Evolutionary conservation across 2,329 filamentous ascomycete species (phyloP).

Genomic region (Sclerotinia borealis): DNA sequence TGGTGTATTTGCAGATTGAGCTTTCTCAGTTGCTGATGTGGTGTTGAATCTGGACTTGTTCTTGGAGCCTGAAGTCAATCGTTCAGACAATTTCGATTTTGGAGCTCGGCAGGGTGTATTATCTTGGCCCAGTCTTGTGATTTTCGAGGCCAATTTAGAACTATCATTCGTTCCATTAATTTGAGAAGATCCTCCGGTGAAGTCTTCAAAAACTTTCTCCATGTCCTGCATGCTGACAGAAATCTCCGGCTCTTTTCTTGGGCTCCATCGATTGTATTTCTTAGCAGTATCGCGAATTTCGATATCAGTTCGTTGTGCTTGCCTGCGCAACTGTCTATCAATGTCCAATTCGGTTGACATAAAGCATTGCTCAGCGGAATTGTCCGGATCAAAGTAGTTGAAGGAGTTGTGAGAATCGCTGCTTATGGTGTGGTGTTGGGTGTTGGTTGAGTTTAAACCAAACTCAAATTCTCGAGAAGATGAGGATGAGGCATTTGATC

Average conservation of each 20-base stretch:
- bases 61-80: background rate
- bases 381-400: slow-evolving; percentile 1
- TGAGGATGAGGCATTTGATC: background rate
- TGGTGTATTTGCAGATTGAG: slow-evolving; percentile 6
- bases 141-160: background rate
- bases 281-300: slow-evolving; percentile 31
- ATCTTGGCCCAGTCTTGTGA: slow-evolving; percentile 29
- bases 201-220: slow-evolving; percentile 42
- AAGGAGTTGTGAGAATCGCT: background rate
- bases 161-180: slow-evolving; percentile 1
- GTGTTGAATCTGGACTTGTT: background rate
- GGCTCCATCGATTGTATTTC: slow-evolving; percentile 30
- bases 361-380: slow-evolving; percentile 1
- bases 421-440: slow-evolving; percentile 5
- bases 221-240: slow-evolving; percentile 39
- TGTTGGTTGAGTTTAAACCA: slow-evolving; percentile 2
- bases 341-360: slow-evolving; percentile 8
- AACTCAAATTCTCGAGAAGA: background rate
- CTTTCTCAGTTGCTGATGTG: background rate
- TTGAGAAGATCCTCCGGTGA: slow-evolving; percentile 36
- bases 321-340: background rate
- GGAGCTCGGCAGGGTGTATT: background rate
- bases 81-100: slow-evolving; percentile 2
- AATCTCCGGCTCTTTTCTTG: slow-evolving; percentile 33
- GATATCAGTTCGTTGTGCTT: slow-evolving; percentile 20